Evolutionary conservation across 495 filamentous ascomycete genomes (phyloP).

Genomic region (Astrocystis sublimbata): DNA sequence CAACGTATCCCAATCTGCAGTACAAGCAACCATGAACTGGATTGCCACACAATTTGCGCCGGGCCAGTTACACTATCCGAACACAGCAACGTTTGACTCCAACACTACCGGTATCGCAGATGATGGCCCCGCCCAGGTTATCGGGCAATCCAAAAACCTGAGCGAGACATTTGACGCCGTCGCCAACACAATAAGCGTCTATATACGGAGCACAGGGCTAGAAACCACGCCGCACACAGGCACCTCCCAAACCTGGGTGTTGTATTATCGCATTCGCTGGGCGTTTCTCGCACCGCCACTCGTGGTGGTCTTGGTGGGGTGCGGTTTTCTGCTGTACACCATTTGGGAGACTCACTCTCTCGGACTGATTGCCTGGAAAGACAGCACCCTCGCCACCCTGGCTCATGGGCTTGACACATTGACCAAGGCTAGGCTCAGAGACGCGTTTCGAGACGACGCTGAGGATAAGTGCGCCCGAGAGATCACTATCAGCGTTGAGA

Average conservation of each 20-base stretch:
- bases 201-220: neutral
- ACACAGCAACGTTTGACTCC: neutral
- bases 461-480: neutral
- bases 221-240: neutral
- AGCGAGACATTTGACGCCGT: neutral
- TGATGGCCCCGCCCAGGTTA: neutral
- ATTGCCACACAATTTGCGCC: neutral
- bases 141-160: neutral
- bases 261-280: neutral
- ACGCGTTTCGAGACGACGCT: neutral
- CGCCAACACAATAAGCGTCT: neutral
- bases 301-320: neutral
- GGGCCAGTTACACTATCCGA: neutral
- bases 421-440: neutral
- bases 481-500: neutral
- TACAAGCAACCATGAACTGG: neutral
- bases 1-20: neutral
- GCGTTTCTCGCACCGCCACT: neutral
- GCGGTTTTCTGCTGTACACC: slow-evolving; percentile 14
- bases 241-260: neutral
- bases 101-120: neutral
- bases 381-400: slow-evolving; percentile 5
- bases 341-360: slow-evolving; percentile 1
- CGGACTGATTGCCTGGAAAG: slow-evolving; percentile 6
- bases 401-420: slow-evolving; percentile 7